A percentile compares a stretch with the other conserved stretches of the same genome.
Evolutionary conservation across 2,329 filamentous ascomycete species (phyloP).

Genomic region (Penicillium sp.): DNA sequence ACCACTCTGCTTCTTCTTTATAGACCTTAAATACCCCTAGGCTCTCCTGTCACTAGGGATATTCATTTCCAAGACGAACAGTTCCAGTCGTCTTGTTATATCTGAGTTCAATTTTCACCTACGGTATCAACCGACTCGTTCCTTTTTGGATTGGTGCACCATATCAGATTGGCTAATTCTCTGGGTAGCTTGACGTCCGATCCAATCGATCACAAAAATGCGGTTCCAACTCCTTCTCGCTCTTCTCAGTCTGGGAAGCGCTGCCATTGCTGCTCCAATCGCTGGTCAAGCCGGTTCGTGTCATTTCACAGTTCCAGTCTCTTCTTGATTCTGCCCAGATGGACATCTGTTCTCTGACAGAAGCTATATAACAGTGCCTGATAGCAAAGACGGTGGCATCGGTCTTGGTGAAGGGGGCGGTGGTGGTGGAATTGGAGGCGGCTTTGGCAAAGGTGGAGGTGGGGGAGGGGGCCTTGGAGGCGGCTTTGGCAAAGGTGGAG

Average conservation of each 20-base stretch:
- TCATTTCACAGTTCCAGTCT: too few species aligned
- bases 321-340: background rate
- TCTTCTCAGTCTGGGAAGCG: slow-evolving; percentile 8
- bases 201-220: slow-evolving; percentile 1
- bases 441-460: slow-evolving; percentile 1
- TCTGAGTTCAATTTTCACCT: too few species aligned
- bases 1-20: too few species aligned
- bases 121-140: too few species aligned
- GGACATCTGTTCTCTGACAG: background rate
- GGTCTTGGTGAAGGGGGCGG: slow-evolving; percentile 4
- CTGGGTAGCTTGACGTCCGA: background rate
- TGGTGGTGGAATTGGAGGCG: background rate
- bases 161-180: too few species aligned
- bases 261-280: slow-evolving; percentile 12
- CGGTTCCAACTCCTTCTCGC: slow-evolving; percentile 9
- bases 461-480: slow-evolving; percentile 4
- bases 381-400: background rate
- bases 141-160: too few species aligned
- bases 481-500: background rate
- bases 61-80: too few species aligned
- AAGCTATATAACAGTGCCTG: background rate
- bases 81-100: too few species aligned
- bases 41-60: too few species aligned
- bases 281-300: slow-evolving; percentile 10
- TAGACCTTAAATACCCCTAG: too few species aligned